Conservation (phyloP, 1,284 basidiomycete species). For the Meripilus lineatus region DNA sequence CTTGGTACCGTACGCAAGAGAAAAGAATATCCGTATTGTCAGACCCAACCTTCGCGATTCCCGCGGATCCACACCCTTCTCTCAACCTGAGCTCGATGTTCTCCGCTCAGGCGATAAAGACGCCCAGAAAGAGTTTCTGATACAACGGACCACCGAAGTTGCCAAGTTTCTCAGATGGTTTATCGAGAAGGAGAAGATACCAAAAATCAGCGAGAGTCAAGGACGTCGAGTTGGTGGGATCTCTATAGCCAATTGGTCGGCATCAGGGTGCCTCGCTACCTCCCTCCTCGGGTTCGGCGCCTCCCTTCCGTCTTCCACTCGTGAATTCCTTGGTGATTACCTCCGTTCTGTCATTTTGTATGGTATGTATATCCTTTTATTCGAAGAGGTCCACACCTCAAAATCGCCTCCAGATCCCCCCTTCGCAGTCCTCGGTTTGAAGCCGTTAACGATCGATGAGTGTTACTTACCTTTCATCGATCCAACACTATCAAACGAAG, state of each 20-base stretch:
- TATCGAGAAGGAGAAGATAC: conserved; percentile 11
- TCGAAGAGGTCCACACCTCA: not conserved
- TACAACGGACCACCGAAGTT: conserved; percentile 8
- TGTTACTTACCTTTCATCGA: conserved; percentile 2
- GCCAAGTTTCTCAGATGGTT: conserved; percentile 13
- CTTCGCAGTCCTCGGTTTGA: not conserved
- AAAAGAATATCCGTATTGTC: conserved; percentile 12
- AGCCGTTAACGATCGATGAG: not conserved
- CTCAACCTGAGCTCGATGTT: conserved; percentile 8
- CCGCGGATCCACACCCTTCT: conserved; percentile 12
- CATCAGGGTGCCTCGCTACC: not conserved
- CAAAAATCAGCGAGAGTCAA: not conserved
- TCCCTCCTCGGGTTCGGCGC: not conserved
- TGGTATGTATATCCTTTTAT: conserved; percentile 1
- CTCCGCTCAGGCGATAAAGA: conserved; percentile 5
- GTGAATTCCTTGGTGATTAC: not conserved
- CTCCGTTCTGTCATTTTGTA: conserved; percentile 1
- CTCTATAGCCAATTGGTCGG: not conserved
- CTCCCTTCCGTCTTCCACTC: not conserved
- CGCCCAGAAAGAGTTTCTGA: conserved; percentile 3
- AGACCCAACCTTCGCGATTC: conserved; percentile 13
- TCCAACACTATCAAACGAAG: not conserved
- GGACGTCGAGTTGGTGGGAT: not conserved
- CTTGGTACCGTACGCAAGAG: conserved; percentile 8
- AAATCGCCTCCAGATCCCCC: not conserved